Base-by-base conservation (phyloP, 495 filamentous ascomycete genomes). In the Penicillium silybi region DNA sequence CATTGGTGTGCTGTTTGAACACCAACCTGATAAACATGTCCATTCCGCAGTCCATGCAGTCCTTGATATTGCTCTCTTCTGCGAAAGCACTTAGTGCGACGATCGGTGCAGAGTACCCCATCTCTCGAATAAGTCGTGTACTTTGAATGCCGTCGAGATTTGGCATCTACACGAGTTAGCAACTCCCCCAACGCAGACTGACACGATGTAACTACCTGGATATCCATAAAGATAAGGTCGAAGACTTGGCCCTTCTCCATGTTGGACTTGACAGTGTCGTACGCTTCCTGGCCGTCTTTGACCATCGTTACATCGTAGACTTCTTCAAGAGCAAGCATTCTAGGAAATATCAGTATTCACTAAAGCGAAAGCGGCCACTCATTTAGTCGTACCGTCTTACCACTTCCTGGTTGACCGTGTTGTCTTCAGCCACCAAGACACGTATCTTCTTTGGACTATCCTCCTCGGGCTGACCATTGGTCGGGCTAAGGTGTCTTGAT, bases 381-480 rank as follows among this genome's bases (percentile, higher is more conserved):
- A 18, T 10, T 11, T 44, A 13, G 8, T 32, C 59, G 7, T 51
- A 63, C 44, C 82, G 80, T n/a, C 86, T 68, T 25, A 96, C 90
- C 15, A 97, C 92, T 60, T 96, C 89, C 60, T 95, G 88, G 62
- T 97, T 97, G n/a, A 92, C 90, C 26, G 84, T 84, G 62, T 97
- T 97, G 71, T 97, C 91, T 63, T 97, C 91, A 0, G 92, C 91
- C 19, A 97, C 91, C n/a, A 97, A 72, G 5, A 96, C 88, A 25
- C 86, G 83, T 22, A 95, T 77, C 62, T 84, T 89, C 20, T 80
- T 60, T 0, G 54, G 34, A 7, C 27, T 38, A 1, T 76, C 80
- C 6, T 74, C 57, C 29, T 67, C 70, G 9, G 70, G 64, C 38
- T 71, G 70, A 69, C 66, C 23, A 67, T 80, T 73, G 19, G 68